Percentiles rank a stretch among this genome's conserved stretches.
phyloP scores from a whole-genome alignment of 306 rosid species.

The Chamaecrista fasciculata region DNA sequence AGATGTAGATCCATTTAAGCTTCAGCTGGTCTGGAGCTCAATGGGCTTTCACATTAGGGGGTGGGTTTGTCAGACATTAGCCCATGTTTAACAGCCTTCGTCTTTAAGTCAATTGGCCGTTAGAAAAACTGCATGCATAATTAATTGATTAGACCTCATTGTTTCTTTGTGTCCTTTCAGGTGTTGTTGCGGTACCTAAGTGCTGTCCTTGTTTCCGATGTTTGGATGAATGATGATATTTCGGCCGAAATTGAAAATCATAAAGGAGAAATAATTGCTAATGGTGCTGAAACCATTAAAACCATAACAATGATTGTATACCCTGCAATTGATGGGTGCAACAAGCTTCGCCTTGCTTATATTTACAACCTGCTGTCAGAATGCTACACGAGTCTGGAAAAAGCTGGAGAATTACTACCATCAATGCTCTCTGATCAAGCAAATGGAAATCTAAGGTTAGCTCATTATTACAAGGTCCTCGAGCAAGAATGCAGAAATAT shows the following conservation, averaged over 20 bases:
- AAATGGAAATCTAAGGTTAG: conserved; percentile 48
- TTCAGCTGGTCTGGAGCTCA: conserved; percentile 10
- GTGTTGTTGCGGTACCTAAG: conserved; percentile 64
- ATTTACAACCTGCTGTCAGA: conserved; percentile 73
- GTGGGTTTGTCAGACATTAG: conserved; percentile 6
- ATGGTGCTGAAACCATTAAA: conserved; percentile 66
- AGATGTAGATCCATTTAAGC: conserved; percentile 12
- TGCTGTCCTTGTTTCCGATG: conserved; percentile 78
- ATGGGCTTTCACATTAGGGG: conserved; percentile 14
- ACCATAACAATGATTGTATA: conserved; percentile 65
- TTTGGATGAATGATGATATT: conserved; percentile 88
- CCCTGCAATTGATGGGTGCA: conserved; percentile 78
- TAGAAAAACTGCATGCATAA: background rate
- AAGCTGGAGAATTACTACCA: conserved; percentile 44
- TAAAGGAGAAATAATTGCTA: conserved; percentile 53
- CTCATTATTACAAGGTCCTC: conserved; percentile 61
- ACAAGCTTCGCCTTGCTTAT: conserved; percentile 81
- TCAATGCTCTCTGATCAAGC: conserved; percentile 46
- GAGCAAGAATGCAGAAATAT: conserved; percentile 80
- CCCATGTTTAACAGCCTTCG: conserved; percentile 1
- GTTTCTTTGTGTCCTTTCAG: conserved; percentile 54
- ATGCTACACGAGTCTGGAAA: conserved; percentile 76
- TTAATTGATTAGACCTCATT: conserved; percentile 10
- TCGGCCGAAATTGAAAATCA: conserved; percentile 61
- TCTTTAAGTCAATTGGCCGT: conserved; percentile 23